phyloP scores from a whole-genome alignment of 2,329 filamentous ascomycete species.

The Xylaria sp. region DNA sequence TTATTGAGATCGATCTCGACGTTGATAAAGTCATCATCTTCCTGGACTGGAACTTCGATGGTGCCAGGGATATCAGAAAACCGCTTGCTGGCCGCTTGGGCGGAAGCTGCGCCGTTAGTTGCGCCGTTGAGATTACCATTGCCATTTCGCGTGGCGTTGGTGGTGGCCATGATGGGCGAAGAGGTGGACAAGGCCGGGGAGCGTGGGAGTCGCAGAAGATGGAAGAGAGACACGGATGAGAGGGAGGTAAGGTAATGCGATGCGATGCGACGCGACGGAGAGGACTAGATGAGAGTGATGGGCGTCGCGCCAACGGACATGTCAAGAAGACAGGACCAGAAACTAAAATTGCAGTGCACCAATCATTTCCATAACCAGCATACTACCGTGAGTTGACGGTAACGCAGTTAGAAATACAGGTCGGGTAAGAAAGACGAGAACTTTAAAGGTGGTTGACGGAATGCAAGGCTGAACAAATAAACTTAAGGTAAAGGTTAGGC shows the following conservation, averaged over 20 bases:
- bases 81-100: slow-evolving; percentile 62
- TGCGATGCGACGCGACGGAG: slow-evolving; percentile 7
- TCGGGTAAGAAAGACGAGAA: not conserved
- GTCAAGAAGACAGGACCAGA: slow-evolving; percentile 34
- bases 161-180: slow-evolving; percentile 52
- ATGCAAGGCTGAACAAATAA: slow-evolving; percentile 29
- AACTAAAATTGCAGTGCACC: slow-evolving; percentile 20
- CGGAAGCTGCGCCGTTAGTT: slow-evolving; percentile 53
- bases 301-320: slow-evolving; percentile 23
- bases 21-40: slow-evolving; percentile 73
- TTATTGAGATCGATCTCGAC: slow-evolving; percentile 95
- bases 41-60: slow-evolving; percentile 74
- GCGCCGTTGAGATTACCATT: slow-evolving; percentile 59
- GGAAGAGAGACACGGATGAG: not conserved
- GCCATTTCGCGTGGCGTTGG: slow-evolving; percentile 56
- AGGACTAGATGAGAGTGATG: slow-evolving; percentile 2
- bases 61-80: slow-evolving; percentile 73
- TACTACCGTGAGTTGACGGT: slow-evolving; percentile 7
- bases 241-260: slow-evolving; percentile 20
- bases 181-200: not conserved
- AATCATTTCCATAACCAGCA: slow-evolving; percentile 32
- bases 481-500: not conserved
- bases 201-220: not conserved
- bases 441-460: not conserved
- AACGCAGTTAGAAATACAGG: not conserved